Evolutionary conservation across 2,329 filamentous ascomycete species (phyloP), one percentile per base, ranked within the genome.

Genomic region (Alternaria arborescens): DNA sequence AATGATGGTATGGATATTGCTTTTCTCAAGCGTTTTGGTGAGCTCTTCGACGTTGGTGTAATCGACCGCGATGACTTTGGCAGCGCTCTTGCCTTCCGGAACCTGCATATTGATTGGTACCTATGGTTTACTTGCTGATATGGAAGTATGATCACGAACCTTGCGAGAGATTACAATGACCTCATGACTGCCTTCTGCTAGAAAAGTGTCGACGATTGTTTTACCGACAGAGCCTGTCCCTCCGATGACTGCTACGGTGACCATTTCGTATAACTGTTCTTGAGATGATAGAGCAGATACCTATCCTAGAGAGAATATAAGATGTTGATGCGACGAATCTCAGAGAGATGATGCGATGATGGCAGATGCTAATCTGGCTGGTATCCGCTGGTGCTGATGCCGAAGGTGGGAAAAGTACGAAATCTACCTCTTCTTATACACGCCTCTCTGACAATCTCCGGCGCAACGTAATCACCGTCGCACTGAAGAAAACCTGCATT

Each of bases 201-300:
- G 64, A 16, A 85, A 63, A 22, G 74, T 79, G 18, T 85, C 82
- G 20, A 85, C 79, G 30, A 86, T 75, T 2, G 82, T 79, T 18
- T 77, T 78, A 12, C 83, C 83, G 2, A 85, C 71, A n/a, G 73
- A 74, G 24, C 82, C 82, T 1, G 79, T 81, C 14, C 83, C 83
- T 50, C 83, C 83, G 5, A 81, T 80, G 16, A 85, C 78, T 51
- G 81, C 83, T 40, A 85, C 73, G 20, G 79, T 69, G 14, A 74
- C 67, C 81, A 82, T 82, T 44, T 32, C 56, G 58, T 41, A 41
- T 2, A 3, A 24, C 4, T 3, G 16, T 38, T n/a, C 6, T 36
- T 7, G 32, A 36, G 1, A 36, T 6, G 32, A 2, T 36, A 5
- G 3, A 18, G 8, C n/a, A 7, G 1, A n/a, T 38, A 18, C 16